Evolutionary conservation across 495 filamentous ascomycete genomes (phyloP), one percentile per base, ranked within the genome.

Genomic region (Hypoxylon cercidicola): DNA sequence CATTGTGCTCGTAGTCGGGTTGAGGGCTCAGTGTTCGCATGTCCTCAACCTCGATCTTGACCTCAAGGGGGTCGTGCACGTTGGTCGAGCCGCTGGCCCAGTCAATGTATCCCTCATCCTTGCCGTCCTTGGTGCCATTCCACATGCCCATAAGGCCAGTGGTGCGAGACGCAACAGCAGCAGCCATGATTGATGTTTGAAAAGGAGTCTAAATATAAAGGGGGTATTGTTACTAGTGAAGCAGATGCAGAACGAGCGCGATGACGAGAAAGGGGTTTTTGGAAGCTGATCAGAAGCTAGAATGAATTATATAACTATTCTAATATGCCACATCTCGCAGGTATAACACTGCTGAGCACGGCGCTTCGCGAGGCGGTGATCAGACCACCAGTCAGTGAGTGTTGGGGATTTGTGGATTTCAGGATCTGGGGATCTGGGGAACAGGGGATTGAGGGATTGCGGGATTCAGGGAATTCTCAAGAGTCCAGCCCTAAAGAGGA

Each of bases 141-240:
- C 69, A 72, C 69, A 72, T 72, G 69, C 69, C 69, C 59, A 72
- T 70, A 37, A 64, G 46, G 62, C 69, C 69, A 45, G 66, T 63
- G 44, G 69, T 72, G 55, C 66, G 15, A 41, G 39, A 61, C 3
- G 58, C 65, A 44, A 72, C 69, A 53, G 61, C 62, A 53, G 65
- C 60, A 66, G 69, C 69, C 69, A 72, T 72, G 10, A 34, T 66
- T 40, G 5, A 37, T 28, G 15, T 34, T 28, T 15, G 34, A 9
- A 16, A 9, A 50, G 28, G 20, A 60, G 13, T 40, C 11, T 25
- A 49, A 19, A n/a, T 4, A 10, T 20, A 54, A 60, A 46, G 28
- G 52, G 30, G 19, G 28, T 35, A 5, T 62, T 51, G 12, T 35
- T 53, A 41, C 16, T 58, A 60, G 15, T 4, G 35, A 41, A 50